A percentile compares a stretch with the other conserved stretches of the same genome.
Conservation (phyloP, 1,284 basidiomycete species). For the Hymenochaete sp. region DNA sequence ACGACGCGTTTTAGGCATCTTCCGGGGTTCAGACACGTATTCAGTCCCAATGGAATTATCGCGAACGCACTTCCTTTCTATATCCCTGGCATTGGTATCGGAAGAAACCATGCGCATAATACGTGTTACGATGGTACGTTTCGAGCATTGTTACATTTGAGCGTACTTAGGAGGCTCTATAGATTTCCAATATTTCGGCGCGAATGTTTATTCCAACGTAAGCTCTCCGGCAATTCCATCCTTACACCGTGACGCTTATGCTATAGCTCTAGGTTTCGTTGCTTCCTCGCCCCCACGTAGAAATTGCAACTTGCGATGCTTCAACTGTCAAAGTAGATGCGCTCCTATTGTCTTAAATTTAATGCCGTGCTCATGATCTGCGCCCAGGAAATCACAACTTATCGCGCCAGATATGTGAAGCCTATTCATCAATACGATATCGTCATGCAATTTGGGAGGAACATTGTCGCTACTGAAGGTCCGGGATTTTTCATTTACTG, state of each 20-base stretch:
- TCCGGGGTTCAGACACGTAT: conserved; percentile 11
- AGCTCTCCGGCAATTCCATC: background rate
- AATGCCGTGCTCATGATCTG: background rate
- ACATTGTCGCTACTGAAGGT: conserved; percentile 34
- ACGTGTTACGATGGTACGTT: conserved; percentile 10
- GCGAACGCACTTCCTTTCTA: conserved; percentile 9
- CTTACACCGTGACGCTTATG: background rate
- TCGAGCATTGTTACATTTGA: background rate
- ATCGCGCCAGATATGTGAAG: conserved; percentile 11
- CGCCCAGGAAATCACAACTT: conserved; percentile 13
- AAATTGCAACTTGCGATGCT: conserved; percentile 29
- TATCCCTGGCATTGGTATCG: conserved; percentile 10
- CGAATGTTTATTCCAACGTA: conserved; percentile 13
- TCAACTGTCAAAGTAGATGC: conserved; percentile 31
- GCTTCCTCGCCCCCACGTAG: conserved; percentile 9
- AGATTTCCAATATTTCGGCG: conserved; percentile 13
- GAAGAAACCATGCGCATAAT: conserved; percentile 5
- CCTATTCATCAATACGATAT: conserved; percentile 27
- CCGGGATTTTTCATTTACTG: background rate
- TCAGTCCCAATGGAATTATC: conserved; percentile 9
- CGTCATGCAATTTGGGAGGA: conserved; percentile 32
- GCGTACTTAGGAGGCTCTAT: background rate
- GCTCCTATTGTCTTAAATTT: background rate
- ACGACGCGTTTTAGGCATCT: conserved; percentile 15
- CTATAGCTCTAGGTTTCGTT: conserved; percentile 12